Evolutionary conservation across 768 basidiomycete genomes (phyloP), one percentile per base, ranked within the genome.

Genomic region (Clavulina sp.): DNA sequence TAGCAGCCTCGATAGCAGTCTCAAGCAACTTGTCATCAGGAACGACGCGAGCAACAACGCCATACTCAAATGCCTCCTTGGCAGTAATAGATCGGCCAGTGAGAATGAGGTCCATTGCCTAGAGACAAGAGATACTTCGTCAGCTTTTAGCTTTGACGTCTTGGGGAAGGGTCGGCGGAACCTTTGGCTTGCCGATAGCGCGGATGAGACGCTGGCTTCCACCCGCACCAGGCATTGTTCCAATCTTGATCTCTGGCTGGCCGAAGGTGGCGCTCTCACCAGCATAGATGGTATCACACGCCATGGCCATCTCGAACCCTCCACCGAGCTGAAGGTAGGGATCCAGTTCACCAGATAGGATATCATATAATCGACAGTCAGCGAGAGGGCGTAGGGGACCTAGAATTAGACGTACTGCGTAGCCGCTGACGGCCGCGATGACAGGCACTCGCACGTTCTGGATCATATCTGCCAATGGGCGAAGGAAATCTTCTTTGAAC

Each of bases 91-190:
- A 69, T 40, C 69, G 64, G 1, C 74, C 73, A 0, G 76, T 74
- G 28, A 75, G 57, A 51, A 74, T 69, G 63, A 77, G 67, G 56
- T 76, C 74, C 73, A 77, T 76, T 4, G 75, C 74, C 59, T 73
- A 58, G 3, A 64, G 24, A 28, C 9, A 28, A 9, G 43, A 16
- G 43, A 13, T 7, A 9, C 26, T 19, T 19, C 7, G 48, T 44
- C 3, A 43, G 40, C 26, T 41, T 32, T 38, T 23, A 32, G 51
- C 26, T 5, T 19, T 1, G 3, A 33, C 9, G 9, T 5, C 50
- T 34, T 30, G 33, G 3, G 9, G 21, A 2, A 4, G 30, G n/a
- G 19, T 4, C 18, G n/a, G n/a, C 19, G 38, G 7, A 59, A 65
- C 65, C 60, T 59, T 47, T 30, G 57, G 57, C 52, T 70, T 71